Evolutionary conservation across 139 green algal species (phyloP), one percentile per base, ranked within the genome.

Genomic region (Tetradesmus obliquus): DNA sequence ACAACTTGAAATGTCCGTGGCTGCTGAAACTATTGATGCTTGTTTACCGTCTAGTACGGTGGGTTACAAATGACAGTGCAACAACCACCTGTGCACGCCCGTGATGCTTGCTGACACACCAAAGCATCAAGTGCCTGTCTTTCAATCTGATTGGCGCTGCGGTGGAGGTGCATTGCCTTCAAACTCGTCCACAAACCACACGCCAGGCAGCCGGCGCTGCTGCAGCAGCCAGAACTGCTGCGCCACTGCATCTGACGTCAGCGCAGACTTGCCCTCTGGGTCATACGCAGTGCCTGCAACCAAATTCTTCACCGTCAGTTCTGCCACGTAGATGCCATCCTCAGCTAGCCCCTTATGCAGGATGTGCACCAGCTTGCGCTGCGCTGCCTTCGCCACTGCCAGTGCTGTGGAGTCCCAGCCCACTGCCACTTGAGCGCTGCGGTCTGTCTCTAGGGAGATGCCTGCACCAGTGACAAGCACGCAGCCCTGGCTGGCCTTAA

Each of bases 361-460:
- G 6, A 91, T 81, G 57, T 91, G 88, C 8, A 91, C 88, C 9
- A 91, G 58, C 88, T 91, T 91, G n/a, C 88, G 79, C 79, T 91
- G 88, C n/a, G 88, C 88, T 69, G 88, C 60, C 53, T 91, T 91
- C 55, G 88, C n/a, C 10, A 87, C 79, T n/a, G 79, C 79, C 3
- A 91, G 72, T 12, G 76, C 54, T 8, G n/a, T n/a, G 2, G 45
- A n/a, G 60, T 24, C 79, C 12, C n/a, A 84, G 71, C 60, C 72
- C 2, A 91, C 54, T 60, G 87, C 74, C 0, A 85, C n/a, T 58
- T 85, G 72, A 17, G 72, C 74, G 17, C 58, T 76, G 54, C n/a
- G 15, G 6, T 91, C 87, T 5, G 12, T 54, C 17, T 91, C 87
- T 9, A 91, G 15, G 15, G 57, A 32, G 4, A 91, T 45, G 55